Base-by-base conservation (phyloP, 2,329 filamentous ascomycete genomes). In the Microsporum ferrugineum region DNA sequence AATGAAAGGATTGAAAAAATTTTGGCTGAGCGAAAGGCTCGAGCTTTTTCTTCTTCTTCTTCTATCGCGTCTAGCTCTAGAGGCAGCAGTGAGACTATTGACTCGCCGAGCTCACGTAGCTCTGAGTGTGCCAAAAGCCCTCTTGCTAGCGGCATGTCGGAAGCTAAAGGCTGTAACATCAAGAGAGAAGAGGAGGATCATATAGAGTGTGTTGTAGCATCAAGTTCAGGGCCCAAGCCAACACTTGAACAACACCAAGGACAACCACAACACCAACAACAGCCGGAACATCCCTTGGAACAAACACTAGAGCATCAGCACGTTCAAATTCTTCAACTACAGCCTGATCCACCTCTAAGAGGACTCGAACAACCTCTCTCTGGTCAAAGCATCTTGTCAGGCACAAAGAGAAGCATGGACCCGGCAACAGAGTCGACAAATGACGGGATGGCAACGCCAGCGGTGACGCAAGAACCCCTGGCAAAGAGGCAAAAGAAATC, bases 401-500 rank as follows among this genome's bases (percentile, higher is more conserved):
- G 49, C 4, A 12, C 3, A 33, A 53, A 53, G n/a, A 53, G 29
- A 33, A 53, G 27, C 27, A 34, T 53, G 27, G 49, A 33, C n/a
- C n/a, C 23, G 12, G 5, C 12, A 14, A 34, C 23, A 4, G 23
- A 4, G 27, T 33, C 49, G 27, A n/a, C 29, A 31, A 33, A 10
- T 34, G 17, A 23, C 17, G 17, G 17, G 17, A 23, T 23, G 17
- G 43, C 3, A 5, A 5, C 43, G 43, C 43, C n/a, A 29, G n/a
- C 23, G 6, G 23, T 4, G 43, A 7, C 49, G 33, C 27, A 1
- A 2, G 55, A 57, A n/a, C 34, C 33, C 8, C 57, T 43, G 8
- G 12, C 31, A 10, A 60, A 60, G 39, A 47, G 34, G 31, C 12
- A 12, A 2, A 60, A 57, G 45, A 47, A 29, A 29, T 60, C 59